Evolutionary conservation across 192 early-diverging fungal genomes (phyloP), one percentile per base, ranked within the genome.

Genomic region (Coemansia sp.): DNA sequence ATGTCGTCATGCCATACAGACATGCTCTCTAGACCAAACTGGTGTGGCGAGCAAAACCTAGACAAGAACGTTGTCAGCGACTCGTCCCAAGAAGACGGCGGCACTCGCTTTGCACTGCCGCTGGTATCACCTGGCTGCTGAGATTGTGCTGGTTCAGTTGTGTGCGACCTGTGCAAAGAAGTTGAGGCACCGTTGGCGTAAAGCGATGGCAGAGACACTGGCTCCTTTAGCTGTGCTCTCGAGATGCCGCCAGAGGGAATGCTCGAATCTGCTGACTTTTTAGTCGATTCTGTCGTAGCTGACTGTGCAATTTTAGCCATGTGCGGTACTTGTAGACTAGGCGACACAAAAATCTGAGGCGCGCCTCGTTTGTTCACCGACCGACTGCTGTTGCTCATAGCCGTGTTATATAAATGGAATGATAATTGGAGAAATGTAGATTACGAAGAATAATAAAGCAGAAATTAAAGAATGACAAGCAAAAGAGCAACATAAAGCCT

Each of bases 1-100:
- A 83, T 47, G 38, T 83, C 81, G 65, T 78, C 81, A 34, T 78
- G 72, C 81, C 81, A 83, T 5, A 83, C 55, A 11, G 75, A 34
- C 64, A 83, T 64, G 34, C 73, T 78, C 55, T 83, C 81, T 9
- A 78, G 67, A 0, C 76, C 81, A 50, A 83, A 67, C 53, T 44
- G 41, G 16, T 78, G 81, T n/a, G 73, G 62, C 44, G 81, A 78
- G 70, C 81, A 70, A 24, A 83, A 62, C 11, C 73, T 69, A 10
- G 64, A 66, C 58, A 83, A 62, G 31, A 83, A 83, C 13, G 39
- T 63, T 13, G 70, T 69, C 40, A 83, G 49, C 46, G 76, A 50
- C 43, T 71, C 68, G 62, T 79, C 70, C 81, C 81, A 83, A 3
- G 52, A 47, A 20, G 70, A 29, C 10, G 81, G 81, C 24, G 81